Evolutionary conservation across 805 yeast genomes (phyloP).

Genomic region (Saccharomyces paradoxus): DNA sequence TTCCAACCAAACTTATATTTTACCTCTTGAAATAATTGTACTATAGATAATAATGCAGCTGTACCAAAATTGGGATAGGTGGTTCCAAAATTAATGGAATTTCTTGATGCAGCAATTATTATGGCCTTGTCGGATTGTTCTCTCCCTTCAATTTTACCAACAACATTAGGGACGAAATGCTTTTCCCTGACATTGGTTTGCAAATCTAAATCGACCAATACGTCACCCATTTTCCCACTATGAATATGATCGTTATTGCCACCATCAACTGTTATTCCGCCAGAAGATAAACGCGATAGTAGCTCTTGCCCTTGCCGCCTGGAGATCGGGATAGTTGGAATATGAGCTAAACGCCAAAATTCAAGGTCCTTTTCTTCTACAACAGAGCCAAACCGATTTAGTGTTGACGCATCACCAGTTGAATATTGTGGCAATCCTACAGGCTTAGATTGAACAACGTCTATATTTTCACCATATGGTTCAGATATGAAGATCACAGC

Average conservation of each 20-base stretch:
- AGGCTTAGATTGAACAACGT: conserved; percentile 31
- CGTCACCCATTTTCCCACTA: conserved; percentile 14
- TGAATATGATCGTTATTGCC: conserved; percentile 7
- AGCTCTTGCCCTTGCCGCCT: conserved; percentile 53
- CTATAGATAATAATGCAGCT: conserved; percentile 57
- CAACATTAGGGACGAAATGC: conserved; percentile 68
- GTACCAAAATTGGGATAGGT: conserved; percentile 65
- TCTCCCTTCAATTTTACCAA: conserved; percentile 69
- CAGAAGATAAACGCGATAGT: conserved; percentile 20
- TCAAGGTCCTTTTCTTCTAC: conserved; percentile 35
- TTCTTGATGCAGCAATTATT: conserved; percentile 74
- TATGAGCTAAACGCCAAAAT: conserved; percentile 47
- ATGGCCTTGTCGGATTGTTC: conserved; percentile 68
- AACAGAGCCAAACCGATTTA: conserved; percentile 49
- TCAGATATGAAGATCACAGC: conserved; percentile 64
- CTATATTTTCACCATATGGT: conserved; percentile 26
- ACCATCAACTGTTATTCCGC: conserved; percentile 15
- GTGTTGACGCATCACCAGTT: conserved; percentile 72
- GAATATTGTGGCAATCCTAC: conserved; percentile 49
- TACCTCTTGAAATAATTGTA: conserved; percentile 57
- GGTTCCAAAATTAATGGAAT: conserved; percentile 66
- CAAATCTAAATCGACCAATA: conserved; percentile 26
- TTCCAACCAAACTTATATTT: conserved; percentile 60
- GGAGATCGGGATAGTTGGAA: conserved; percentile 71
- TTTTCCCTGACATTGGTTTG: conserved; percentile 38